Base-by-base conservation (phyloP, 768 basidiomycete genomes). In the Phylloporus arenicola region DNA sequence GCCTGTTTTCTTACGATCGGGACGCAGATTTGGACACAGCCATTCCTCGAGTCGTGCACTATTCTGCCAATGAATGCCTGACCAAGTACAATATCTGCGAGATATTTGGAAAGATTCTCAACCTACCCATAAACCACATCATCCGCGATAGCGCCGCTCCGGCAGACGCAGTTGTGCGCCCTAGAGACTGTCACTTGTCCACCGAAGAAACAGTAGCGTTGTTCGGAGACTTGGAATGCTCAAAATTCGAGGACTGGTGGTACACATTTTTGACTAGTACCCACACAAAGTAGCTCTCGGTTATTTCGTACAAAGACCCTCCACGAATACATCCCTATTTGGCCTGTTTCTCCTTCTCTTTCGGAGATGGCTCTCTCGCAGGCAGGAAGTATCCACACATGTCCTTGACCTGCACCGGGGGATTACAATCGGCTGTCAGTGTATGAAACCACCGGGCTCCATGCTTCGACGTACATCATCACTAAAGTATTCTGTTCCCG, bases 71-170 rank as follows among this genome's bases (percentile, higher is more conserved):
- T 16, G 86, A 90, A 59, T 81, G 87, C 2, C 82, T 86, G 64
- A 96, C 93, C 9, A 98, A 98, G 71, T 96, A 93, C 70, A 87
- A 88, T 58, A 96, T 97, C 56, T 92, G 90, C 63, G 72, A 88
- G 25, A 72, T 87, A 33, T 88, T 92, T 57, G 81, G 86, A 9
- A 76, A 75, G 41, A 76, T 90, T 45, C 79, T 95, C 29, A 70
- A 75, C 6, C 69, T 91, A 0, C 78, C 88, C 11, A 86, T 89
- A 60, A 64, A 57, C 2, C 91, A 97, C 63, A 84, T 95, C 60
- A 72, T 81, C 25, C 79, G 89, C 0, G 86, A 92, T 43, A 75
- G 78, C 1, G 77, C 86, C 16, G 74, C 82, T 9, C 87, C 88
- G 0, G 68, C 61, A 9, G 85, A 79, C 4, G 87, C 82, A 16